Percentiles rank a stretch among this genome's conserved stretches.
Conservation (phyloP, 768 basidiomycete genomes). For the Leucocoprinus birnbaumii region DNA sequence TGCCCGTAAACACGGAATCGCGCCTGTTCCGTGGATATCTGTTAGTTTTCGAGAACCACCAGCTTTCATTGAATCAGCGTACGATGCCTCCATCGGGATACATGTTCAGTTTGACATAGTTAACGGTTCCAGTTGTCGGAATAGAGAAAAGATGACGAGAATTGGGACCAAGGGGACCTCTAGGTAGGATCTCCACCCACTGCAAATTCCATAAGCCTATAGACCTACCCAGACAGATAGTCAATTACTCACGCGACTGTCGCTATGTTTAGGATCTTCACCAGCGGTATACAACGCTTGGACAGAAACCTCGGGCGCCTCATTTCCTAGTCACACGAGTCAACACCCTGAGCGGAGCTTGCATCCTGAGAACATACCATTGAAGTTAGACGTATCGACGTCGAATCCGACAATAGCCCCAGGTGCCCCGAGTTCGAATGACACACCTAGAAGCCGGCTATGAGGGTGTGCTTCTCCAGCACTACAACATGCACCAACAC, state of each 20-base stretch:
- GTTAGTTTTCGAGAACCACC: background rate
- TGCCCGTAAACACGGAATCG: conserved; percentile 90
- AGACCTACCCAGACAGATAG: background rate
- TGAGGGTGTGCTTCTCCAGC: background rate
- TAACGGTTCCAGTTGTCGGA: conserved; percentile 46
- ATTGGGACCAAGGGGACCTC: conserved; percentile 72
- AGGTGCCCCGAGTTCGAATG: conserved; percentile 78
- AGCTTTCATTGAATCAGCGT: conserved; percentile 25
- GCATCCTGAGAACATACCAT: conserved; percentile 45
- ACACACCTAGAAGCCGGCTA: conserved; percentile 65
- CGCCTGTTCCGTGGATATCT: conserved; percentile 47
- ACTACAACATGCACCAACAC: background rate
- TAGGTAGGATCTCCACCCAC: conserved; percentile 85
- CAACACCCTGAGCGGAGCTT: conserved; percentile 7
- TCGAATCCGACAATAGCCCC: conserved; percentile 81
- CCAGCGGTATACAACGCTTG: conserved; percentile 48
- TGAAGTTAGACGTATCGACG: conserved; percentile 94
- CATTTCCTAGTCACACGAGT: conserved; percentile 55
- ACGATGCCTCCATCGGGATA: conserved; percentile 98
- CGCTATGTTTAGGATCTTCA: conserved; percentile 43
- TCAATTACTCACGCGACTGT: conserved; percentile 46
- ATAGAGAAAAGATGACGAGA: conserved; percentile 89
- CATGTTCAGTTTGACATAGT: conserved; percentile 89
- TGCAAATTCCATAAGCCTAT: conserved; percentile 24
- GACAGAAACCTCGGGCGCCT: conserved; percentile 81